phyloP scores from a whole-genome alignment of 148 eudicot genomes.

The Fagopyrum tataricum region DNA sequence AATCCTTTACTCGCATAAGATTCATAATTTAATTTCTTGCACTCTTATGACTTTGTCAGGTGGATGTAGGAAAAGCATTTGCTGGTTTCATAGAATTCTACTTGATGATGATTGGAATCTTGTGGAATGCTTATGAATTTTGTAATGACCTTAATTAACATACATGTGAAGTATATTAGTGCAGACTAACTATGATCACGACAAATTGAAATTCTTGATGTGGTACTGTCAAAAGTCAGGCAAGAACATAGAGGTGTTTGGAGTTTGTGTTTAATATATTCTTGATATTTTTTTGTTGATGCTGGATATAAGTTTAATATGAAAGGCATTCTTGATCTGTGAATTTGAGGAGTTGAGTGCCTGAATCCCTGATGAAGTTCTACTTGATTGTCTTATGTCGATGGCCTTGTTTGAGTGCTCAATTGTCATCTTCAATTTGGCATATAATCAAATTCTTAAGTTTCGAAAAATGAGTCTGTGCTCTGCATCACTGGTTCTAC shows the following conservation, averaged over 20 bases:
- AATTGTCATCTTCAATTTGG: background rate
- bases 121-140: background rate
- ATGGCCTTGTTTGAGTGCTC: background rate
- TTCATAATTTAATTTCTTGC: background rate
- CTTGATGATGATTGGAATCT: background rate
- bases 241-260: background rate
- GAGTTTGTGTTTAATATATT: background rate
- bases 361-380: background rate
- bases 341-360: background rate
- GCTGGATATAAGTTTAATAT: background rate
- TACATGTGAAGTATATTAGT: too few relatives aligned
- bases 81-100: background rate
- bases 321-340: background rate
- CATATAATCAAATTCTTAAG: background rate
- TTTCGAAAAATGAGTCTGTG: background rate
- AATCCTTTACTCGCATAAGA: background rate
- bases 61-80: background rate
- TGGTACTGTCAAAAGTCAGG: background rate
- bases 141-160: too few relatives aligned
- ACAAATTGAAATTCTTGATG: background rate
- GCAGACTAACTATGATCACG: too few relatives aligned
- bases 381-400: background rate
- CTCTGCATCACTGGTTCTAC: background rate
- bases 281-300: background rate
- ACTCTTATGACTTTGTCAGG: background rate